A percentile compares a stretch with the other conserved stretches of the same genome.
phyloP scores from a whole-genome alignment of 257 asterid genomes.

The Gentiana straminea region DNA sequence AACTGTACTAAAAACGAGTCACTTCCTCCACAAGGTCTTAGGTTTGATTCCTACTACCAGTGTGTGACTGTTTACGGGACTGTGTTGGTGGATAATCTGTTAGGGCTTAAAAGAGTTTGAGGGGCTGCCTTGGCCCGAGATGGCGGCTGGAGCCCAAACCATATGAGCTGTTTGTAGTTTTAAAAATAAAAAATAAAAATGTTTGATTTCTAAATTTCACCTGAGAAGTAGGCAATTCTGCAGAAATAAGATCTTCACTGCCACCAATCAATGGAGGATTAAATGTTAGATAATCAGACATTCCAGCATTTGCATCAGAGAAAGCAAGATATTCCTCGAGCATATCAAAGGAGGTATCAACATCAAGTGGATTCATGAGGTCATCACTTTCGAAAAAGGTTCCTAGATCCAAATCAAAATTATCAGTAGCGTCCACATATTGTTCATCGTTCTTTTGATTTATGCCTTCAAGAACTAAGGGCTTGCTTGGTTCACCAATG shows the following conservation, averaged over 20 bases:
- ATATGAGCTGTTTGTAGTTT: no score
- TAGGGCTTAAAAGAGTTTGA: no score
- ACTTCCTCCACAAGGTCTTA: no score
- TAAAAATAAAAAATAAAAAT: not conserved
- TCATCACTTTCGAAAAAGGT: slow-evolving; percentile 68
- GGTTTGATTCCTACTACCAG: no score
- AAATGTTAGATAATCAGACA: slow-evolving; percentile 21
- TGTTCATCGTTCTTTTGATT: slow-evolving; percentile 62
- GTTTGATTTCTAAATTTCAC: slow-evolving; percentile 12
- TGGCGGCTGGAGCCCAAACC: no score
- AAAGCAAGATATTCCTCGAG: slow-evolving; percentile 57
- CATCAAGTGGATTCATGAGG: slow-evolving; percentile 40
- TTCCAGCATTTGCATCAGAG: slow-evolving; percentile 45
- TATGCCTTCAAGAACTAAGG: slow-evolving; percentile 27
- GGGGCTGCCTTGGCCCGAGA: no score
- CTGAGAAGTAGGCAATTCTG: slow-evolving; percentile 15
- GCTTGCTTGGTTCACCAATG: slow-evolving; percentile 61
- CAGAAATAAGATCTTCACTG: slow-evolving; percentile 24
- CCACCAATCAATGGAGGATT: slow-evolving; percentile 39
- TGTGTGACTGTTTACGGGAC: no score
- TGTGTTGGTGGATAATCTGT: no score
- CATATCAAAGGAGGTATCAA: slow-evolving; percentile 37
- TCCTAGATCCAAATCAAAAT: slow-evolving; percentile 36
- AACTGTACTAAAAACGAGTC: no score
- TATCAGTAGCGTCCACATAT: slow-evolving; percentile 31